Evolutionary conservation across 148 eudicot species (phyloP).

Genomic region (Amaranthus cruentus): DNA sequence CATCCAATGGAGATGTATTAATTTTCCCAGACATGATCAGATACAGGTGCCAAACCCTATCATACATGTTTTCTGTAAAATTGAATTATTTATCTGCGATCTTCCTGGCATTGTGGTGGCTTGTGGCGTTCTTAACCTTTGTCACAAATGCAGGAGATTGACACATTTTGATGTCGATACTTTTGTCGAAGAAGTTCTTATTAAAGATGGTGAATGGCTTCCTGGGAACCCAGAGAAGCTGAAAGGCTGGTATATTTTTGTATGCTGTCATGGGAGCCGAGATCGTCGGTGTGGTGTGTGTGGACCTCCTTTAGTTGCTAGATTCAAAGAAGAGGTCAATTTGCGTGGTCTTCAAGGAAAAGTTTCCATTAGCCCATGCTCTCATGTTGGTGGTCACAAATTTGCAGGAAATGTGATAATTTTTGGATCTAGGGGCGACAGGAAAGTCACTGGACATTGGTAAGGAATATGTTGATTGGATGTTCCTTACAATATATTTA

Average conservation of each 20-base stretch:
- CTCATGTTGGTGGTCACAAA: conserved; percentile 94
- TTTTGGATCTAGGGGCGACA: conserved; percentile 54
- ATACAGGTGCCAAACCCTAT: conserved; percentile 57
- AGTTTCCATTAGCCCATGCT: conserved; percentile 89
- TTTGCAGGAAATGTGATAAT: conserved; percentile 97
- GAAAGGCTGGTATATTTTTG: conserved; percentile 69
- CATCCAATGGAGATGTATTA: conserved; percentile 95
- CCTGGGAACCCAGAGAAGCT: conserved; percentile 91
- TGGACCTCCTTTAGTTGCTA: conserved; percentile 77
- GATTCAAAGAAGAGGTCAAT: conserved; percentile 80
- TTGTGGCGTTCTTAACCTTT: neutral
- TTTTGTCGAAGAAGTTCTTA: conserved; percentile 93
- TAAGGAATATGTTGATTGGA: conserved; percentile 28
- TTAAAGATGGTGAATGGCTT: conserved; percentile 89
- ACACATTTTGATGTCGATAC: conserved; percentile 98
- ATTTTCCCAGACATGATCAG: conserved; percentile 99
- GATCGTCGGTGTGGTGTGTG: conserved; percentile 97
- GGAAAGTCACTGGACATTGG: conserved; percentile 85
- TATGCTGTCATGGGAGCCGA: conserved; percentile 91
- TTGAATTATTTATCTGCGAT: conserved; percentile 1
- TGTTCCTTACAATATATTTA: neutral
- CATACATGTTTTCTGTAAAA: neutral
- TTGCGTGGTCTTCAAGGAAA: conserved; percentile 62
- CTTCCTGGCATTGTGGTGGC: neutral
- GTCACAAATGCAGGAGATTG: conserved; percentile 65